phyloP scores from a whole-genome alignment of 352 stramenopile genomes.

The Globisporangium irregulare region DNA sequence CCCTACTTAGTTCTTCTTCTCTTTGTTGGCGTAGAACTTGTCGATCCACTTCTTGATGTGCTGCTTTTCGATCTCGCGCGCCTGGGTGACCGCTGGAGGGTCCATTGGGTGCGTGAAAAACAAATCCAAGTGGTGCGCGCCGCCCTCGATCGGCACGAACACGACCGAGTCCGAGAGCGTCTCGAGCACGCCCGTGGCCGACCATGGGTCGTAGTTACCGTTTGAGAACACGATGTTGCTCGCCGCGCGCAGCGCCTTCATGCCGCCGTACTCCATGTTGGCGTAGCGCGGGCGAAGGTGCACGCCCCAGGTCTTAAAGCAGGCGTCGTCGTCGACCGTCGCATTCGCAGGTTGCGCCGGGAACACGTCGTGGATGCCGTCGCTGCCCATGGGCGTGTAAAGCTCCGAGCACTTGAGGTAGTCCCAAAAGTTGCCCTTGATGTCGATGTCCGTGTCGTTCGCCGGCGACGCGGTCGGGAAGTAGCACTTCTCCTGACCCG shows the following conservation, averaged over 20 bases:
- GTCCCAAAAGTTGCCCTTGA: constrained; percentile 57
- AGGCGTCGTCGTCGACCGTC: constrained; percentile 55
- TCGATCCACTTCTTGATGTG: constrained; percentile 82
- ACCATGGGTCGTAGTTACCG: constrained; percentile 93
- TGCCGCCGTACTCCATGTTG: constrained; percentile 67
- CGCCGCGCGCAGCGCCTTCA: constrained; percentile 47
- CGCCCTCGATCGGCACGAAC: constrained; percentile 58
- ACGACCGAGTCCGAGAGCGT: constrained; percentile 67
- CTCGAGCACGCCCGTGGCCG: constrained; percentile 79
- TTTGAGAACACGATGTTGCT: constrained; percentile 96
- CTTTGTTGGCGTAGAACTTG: constrained; percentile 34
- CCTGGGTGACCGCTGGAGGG: constrained; percentile 56
- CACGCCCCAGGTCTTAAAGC: constrained; percentile 59
- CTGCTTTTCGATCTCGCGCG: constrained; percentile 61
- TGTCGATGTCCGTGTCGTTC: constrained; percentile 21
- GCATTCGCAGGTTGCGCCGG: constrained; percentile 63
- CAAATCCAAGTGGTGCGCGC: constrained; percentile 89
- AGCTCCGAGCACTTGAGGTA: constrained; percentile 78
- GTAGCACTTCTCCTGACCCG: constrained; percentile 59
- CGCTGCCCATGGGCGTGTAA: constrained; percentile 55
- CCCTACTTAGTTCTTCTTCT: not conserved
- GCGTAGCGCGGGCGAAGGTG: constrained; percentile 59
- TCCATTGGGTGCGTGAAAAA: constrained; percentile 90
- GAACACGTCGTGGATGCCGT: constrained; percentile 87
- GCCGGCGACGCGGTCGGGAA: constrained; percentile 60